Conservation (phyloP, 768 basidiomycete genomes). For the Collybia sordida region DNA sequence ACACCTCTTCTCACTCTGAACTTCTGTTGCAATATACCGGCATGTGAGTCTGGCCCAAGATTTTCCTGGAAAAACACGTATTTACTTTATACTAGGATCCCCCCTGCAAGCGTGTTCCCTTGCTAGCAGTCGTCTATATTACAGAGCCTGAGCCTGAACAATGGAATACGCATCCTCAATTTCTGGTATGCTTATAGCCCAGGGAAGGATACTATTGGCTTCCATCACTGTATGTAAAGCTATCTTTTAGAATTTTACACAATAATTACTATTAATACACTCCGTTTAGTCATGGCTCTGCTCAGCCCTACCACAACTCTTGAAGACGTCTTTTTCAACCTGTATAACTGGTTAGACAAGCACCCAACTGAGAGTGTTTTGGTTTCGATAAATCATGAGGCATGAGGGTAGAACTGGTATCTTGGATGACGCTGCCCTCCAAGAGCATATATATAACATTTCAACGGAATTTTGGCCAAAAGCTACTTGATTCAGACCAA, state of each 20-base stretch:
- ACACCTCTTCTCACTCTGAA: too few species aligned
- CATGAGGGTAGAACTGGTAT: conserved; percentile 47
- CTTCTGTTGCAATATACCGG: too few species aligned
- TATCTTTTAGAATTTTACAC: not conserved
- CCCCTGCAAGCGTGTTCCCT: conserved; percentile 29
- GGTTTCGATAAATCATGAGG: conserved; percentile 48
- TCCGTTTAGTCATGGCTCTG: conserved; percentile 33
- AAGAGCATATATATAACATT: conserved; percentile 40
- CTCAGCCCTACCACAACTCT: conserved; percentile 44
- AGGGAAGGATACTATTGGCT: conserved; percentile 48
- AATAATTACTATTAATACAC: not conserved
- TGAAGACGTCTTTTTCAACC: conserved; percentile 49
- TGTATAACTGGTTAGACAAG: conserved; percentile 50
- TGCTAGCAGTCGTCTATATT: conserved; percentile 48
- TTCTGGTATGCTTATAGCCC: conserved; percentile 48
- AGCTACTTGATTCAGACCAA: conserved; percentile 48
- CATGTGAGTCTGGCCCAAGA: too few species aligned
- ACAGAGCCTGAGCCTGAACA: conserved; percentile 44
- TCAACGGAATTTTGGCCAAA: conserved; percentile 35
- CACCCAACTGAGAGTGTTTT: conserved; percentile 53
- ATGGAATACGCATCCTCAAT: conserved; percentile 49
- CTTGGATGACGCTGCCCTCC: conserved; percentile 38
- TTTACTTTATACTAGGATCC: conserved; percentile 27
- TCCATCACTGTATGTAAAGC: conserved; percentile 41
- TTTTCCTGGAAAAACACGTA: too few species aligned